Percentiles rank a stretch among this genome's conserved stretches.
Evolutionary conservation across 2,329 filamentous ascomycete genomes (phyloP).

Genomic region (Colletotrichum higginsianum): DNA sequence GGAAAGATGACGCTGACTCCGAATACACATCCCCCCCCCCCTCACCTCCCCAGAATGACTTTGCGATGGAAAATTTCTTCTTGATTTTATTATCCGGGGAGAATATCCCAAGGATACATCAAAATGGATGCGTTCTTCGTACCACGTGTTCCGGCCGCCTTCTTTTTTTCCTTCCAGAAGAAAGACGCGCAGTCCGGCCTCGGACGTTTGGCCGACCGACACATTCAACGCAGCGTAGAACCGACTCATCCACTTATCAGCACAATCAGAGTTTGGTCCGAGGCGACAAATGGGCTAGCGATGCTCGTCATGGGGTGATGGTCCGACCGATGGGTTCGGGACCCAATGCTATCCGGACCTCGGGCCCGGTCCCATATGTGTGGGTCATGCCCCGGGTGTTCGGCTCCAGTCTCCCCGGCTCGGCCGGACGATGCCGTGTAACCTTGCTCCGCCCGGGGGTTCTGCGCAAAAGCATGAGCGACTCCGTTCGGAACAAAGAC

Average conservation of each 20-base stretch:
- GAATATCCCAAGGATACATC: neutral
- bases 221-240: too few species aligned
- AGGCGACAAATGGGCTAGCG: neutral
- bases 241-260: too few species aligned
- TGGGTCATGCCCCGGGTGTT: too few species aligned
- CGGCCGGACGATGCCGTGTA: neutral
- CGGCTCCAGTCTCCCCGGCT: neutral
- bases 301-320: neutral
- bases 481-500: too few species aligned
- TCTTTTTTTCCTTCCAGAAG: neutral
- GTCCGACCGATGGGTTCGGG: neutral
- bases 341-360: neutral
- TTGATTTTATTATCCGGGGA: neutral
- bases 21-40: neutral
- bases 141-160: neutral
- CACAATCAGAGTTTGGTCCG: too few species aligned
- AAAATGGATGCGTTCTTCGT: neutral
- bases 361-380: neutral
- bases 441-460: neutral
- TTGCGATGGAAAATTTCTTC: neutral
- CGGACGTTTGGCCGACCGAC: neutral
- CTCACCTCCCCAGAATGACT: neutral
- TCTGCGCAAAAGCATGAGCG: too few species aligned
- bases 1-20: conserved; percentile 24
- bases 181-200: neutral